Evolutionary conservation across 1,139 yeast species (phyloP).

Genomic region (Candida pseudocylindracea): DNA sequence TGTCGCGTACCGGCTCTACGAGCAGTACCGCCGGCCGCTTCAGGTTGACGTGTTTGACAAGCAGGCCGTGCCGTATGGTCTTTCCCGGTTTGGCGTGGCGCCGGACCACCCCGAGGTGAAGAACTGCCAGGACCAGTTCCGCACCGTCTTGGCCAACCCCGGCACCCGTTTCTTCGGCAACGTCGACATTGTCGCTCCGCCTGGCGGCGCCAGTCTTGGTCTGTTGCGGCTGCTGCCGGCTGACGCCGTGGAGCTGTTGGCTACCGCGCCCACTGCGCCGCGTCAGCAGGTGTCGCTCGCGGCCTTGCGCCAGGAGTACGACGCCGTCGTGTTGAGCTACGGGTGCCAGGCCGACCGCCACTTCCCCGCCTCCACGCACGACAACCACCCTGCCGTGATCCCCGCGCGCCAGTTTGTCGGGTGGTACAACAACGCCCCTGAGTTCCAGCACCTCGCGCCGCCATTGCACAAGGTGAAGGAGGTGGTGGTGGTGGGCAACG

Average conservation of each 20-base stretch:
- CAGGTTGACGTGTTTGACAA: conserved; percentile 52
- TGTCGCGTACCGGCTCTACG: conserved; percentile 55
- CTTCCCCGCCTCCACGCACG: conserved; percentile 35
- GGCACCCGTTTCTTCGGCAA: conserved; percentile 48
- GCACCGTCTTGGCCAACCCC: conserved; percentile 25
- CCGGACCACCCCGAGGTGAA: conserved; percentile 98
- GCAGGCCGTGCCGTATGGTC: conserved; percentile 78
- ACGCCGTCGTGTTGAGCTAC: conserved; percentile 1
- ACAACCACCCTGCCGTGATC: conserved; percentile 38
- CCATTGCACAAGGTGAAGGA: conserved; percentile 37
- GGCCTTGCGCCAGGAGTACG: conserved; percentile 12
- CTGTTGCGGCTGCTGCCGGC: too few species aligned
- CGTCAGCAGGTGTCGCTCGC: conserved; percentile 24
- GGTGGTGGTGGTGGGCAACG: conserved; percentile 84
- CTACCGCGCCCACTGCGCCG: too few species aligned
- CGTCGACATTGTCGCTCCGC: conserved; percentile 22
- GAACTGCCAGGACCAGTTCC: conserved; percentile 64
- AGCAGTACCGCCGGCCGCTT: conserved; percentile 16
- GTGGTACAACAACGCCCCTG: conserved; percentile 91
- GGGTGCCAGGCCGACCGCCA: conserved; percentile 22
- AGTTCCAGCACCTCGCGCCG: conserved; percentile 8
- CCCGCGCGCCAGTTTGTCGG: conserved; percentile 78
- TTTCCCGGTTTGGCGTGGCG: conserved; percentile 90
- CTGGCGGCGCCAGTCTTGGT: neutral
- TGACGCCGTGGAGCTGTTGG: too few species aligned